Base-by-base conservation (phyloP, 2,329 filamentous ascomycete species). In the Neoascochyta sp. region DNA sequence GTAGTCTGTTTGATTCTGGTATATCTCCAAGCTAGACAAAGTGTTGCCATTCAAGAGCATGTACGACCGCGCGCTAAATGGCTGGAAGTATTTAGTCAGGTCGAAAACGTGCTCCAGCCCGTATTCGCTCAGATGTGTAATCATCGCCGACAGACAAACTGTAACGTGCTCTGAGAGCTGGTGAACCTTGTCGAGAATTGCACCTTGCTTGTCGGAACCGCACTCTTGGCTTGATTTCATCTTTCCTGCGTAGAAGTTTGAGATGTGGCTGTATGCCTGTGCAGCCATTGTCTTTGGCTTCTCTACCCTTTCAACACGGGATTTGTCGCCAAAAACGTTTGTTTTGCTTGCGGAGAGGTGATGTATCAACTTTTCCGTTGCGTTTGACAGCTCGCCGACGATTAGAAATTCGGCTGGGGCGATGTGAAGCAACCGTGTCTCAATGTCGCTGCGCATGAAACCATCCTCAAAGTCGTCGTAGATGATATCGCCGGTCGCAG, bases 41-140 rank as follows among this genome's bases (percentile, higher is more conserved):
- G 90, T 95, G 32, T 95, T 98, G 24, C 90, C 92, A 55, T 93
- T 95, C 38, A 98, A 70, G 4, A 96, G 71, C 92, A 98, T 96
- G 55, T 96, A 89, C 9, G 90, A 89, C 20, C 89, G 75, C 6
- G 89, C 86, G 48, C 86, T 95, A 65, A 98, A 98, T 2, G 88
- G 87, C 48, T 95, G 83, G 54, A 98, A 98, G 66, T 96, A 95
- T 51, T 94, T 95, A 2, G 92, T 96, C 23, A 98, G 68, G 52
- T 95, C 84, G 50, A 98, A 95, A 30, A 98, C 86, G 67, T 96
- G 88, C 61, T 96, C 84, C 12, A 98, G 72, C 1, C 88, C 88
- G 58, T 95, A 98, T 44, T 95, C 89, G 11, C 80, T 81, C 49
- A 98, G 70, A 54, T 98, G 89, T 1, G 76, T 86, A 49, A 98